A percentile compares a stretch with the other conserved stretches of the same genome.
Evolutionary conservation across 2,329 filamentous ascomycete genomes (phyloP).

Genomic region (Aspergillus spinulosporus): DNA sequence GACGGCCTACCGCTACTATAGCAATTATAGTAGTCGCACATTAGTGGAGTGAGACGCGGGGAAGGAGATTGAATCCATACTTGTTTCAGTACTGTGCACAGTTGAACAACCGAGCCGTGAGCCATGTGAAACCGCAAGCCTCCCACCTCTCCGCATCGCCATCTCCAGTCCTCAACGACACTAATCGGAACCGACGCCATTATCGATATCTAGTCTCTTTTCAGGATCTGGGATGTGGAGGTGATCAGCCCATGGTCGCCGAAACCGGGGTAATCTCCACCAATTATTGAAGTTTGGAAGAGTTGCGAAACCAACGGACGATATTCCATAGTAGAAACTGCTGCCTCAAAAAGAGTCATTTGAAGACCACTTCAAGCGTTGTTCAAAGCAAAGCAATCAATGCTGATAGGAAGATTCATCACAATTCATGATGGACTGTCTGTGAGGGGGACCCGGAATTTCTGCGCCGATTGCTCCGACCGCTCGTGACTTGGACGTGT

Average conservation of each 20-base stretch:
- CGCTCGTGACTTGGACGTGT: slow-evolving; percentile 7
- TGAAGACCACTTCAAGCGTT: background rate
- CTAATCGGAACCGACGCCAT: background rate
- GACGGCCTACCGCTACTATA: background rate
- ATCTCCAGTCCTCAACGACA: background rate
- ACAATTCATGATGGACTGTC: too few species aligned
- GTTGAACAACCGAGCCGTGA: slow-evolving; percentile 7
- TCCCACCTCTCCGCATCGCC: background rate
- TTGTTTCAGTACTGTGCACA: background rate
- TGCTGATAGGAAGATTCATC: too few species aligned
- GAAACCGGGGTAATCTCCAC: background rate
- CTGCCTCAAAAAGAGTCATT: background rate
- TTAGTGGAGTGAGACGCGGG: slow-evolving; percentile 5
- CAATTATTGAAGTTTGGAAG: background rate
- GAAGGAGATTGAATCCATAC: background rate
- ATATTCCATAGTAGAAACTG: background rate
- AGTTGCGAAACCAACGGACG: background rate
- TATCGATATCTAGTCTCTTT: background rate
- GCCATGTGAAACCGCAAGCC: slow-evolving; percentile 7
- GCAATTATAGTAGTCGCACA: background rate
- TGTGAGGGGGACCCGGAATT: background rate
- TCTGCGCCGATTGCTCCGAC: slow-evolving; percentile 5
- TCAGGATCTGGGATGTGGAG: background rate
- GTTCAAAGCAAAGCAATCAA: background rate
- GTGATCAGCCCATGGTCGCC: background rate